phyloP scores from a whole-genome alignment of 352 stramenopile species.

The Thalassiosira hispida region DNA sequence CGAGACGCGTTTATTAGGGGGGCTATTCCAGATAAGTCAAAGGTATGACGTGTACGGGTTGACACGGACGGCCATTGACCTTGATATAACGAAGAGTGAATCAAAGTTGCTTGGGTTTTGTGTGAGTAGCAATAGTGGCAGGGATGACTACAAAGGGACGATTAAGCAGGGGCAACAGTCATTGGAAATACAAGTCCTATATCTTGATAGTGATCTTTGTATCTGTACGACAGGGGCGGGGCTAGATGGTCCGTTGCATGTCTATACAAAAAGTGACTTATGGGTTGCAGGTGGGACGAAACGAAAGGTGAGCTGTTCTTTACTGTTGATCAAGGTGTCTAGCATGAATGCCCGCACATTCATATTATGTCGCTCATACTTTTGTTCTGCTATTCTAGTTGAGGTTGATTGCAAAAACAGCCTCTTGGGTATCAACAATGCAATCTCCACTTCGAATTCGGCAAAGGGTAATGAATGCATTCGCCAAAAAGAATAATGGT shows the following conservation, averaged over 20 bases:
- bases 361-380: not conserved
- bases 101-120: slow-evolving; percentile 33
- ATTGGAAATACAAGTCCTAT: slow-evolving; percentile 61
- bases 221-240: slow-evolving; percentile 53
- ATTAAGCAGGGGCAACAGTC: slow-evolving; percentile 26
- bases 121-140: slow-evolving; percentile 20
- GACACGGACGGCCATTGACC: slow-evolving; percentile 52
- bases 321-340: not conserved
- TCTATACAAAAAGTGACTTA: slow-evolving; percentile 70
- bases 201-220: slow-evolving; percentile 69
- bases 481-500: slow-evolving; percentile 19
- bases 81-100: slow-evolving; percentile 51
- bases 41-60: slow-evolving; percentile 56
- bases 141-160: slow-evolving; percentile 41
- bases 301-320: slow-evolving; percentile 35
- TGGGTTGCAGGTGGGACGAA: slow-evolving; percentile 44
- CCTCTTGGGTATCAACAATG: slow-evolving; percentile 38
- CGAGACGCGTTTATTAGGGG: slow-evolving; percentile 48
- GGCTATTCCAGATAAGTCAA: slow-evolving; percentile 35
- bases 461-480: slow-evolving; percentile 37
- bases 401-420: slow-evolving; percentile 25
- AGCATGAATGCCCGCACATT: not conserved
- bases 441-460: slow-evolving; percentile 53
- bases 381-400: not conserved
- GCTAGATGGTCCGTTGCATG: slow-evolving; percentile 52